Conservation (phyloP, 1,284 basidiomycete genomes). For the Ganoderma multipileum region DNA sequence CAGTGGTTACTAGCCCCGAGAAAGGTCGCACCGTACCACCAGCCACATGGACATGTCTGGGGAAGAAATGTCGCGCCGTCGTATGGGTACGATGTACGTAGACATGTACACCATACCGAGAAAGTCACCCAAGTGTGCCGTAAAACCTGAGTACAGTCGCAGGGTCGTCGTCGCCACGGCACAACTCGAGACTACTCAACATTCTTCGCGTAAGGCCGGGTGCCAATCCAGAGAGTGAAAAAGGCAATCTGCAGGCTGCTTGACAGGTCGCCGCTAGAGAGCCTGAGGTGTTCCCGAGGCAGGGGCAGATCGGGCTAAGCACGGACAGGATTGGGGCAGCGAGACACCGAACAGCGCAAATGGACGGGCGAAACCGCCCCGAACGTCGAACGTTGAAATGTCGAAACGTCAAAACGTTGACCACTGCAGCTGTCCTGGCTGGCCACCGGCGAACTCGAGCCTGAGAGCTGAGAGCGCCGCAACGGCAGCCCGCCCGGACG, state of each 20-base stretch:
- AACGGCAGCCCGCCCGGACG: neutral
- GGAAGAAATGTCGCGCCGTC: neutral
- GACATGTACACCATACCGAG: no score
- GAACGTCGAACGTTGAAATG: neutral
- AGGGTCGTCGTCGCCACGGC: no score
- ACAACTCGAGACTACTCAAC: neutral
- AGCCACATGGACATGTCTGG: neutral
- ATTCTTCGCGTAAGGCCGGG: neutral
- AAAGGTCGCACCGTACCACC: neutral
- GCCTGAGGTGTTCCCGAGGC: neutral
- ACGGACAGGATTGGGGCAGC: no score
- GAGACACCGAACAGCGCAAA: conserved; percentile 1
- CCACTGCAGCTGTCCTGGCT: neutral
- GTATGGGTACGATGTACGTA: neutral
- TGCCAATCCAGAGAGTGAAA: neutral
- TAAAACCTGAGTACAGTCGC: neutral
- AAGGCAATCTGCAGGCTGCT: neutral
- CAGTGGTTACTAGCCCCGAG: neutral
- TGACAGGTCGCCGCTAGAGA: neutral
- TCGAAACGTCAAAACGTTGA: neutral
- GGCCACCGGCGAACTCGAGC: neutral
- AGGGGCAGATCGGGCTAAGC: neutral
- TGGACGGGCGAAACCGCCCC: neutral
- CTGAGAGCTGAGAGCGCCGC: neutral
- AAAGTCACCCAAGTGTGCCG: neutral